Base-by-base conservation (phyloP, 2,329 filamentous ascomycete genomes). In the Hymenoscyphus repandus region DNA sequence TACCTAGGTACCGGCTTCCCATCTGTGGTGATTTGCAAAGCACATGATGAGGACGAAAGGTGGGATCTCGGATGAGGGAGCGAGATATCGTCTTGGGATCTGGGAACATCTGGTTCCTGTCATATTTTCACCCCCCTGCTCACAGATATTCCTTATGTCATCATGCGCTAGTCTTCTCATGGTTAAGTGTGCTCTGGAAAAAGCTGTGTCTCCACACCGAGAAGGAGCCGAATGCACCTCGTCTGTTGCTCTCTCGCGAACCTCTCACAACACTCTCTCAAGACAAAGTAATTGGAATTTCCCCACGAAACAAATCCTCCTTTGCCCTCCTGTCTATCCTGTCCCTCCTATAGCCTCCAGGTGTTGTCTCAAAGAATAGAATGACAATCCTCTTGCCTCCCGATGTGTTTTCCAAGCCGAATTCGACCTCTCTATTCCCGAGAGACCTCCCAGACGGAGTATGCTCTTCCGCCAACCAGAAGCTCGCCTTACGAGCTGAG, bases 401-500 rank as follows among this genome's bases (percentile, higher is more conserved):
- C 38, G 38, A 40, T 6, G 39, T 50, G n/a, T 27, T 30, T 18
- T 17, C 10, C 32, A 48, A 31, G 27, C 33, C 32, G 43, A 45
- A 36, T 42, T 12, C 27, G 17, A 37, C 22, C 15, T 20, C 48
- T 38, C 31, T 30, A 31, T 27, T 30, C 15, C 18, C 40, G 12
- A 15, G 18, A n/a, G 12, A 40, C 34, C 45, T 27, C 39, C 36
- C 30, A n/a, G n/a, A 38, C 50, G 50, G 50, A 52, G 45, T 11
- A 10, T 15, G 9, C 27, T n/a, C 45, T 41, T 52, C 50, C 50
- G 50, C 50, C 45, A 45, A 49, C 50, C 50, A 52, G 45, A 38
- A 39, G 43, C 45, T 37, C 37, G n/a, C 31, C 11, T 39, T 40
- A 22, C 34, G 18, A 31, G 39, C 32, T 36, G 30, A 22, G 3